phyloP scores from a whole-genome alignment of 2,329 filamentous ascomycete species.

The Ceratocystis variospora region DNA sequence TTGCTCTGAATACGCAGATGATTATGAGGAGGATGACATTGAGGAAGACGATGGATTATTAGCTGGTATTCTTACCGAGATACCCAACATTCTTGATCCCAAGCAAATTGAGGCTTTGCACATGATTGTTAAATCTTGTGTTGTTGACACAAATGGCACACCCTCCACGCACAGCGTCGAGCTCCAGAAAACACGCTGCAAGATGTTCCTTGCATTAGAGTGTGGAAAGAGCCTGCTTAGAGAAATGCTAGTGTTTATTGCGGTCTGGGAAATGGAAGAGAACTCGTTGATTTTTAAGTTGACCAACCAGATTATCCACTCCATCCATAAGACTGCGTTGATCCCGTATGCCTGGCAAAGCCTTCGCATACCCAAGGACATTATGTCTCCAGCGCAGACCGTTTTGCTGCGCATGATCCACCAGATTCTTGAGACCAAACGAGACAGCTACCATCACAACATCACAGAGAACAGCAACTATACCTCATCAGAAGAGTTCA shows the following conservation, averaged over 20 bases:
- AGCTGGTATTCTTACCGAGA: constrained; percentile 77
- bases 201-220: constrained; percentile 77
- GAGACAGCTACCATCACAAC: constrained; percentile 9
- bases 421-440: constrained; percentile 17
- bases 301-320: constrained; percentile 89
- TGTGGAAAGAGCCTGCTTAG: constrained; percentile 79
- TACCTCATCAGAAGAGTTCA: constrained; percentile 16
- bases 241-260: constrained; percentile 89
- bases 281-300: constrained; percentile 92
- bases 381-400: constrained; percentile 88
- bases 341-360: constrained; percentile 88
- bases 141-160: constrained; percentile 60
- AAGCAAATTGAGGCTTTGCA: constrained; percentile 92
- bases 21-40: constrained; percentile 48
- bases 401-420: constrained; percentile 72
- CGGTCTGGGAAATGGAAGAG: constrained; percentile 90
- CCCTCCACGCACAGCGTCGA: constrained; percentile 38
- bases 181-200: constrained; percentile 78
- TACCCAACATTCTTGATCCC: constrained; percentile 84
- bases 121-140: constrained; percentile 94
- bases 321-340: constrained; percentile 75
- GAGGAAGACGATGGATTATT: constrained; percentile 60
- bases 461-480: constrained; percentile 14
- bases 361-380: constrained; percentile 84
- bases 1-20: constrained; percentile 22